Evolutionary conservation across 2,329 filamentous ascomycete genomes (phyloP).

Genomic region (Fusarium sp.): DNA sequence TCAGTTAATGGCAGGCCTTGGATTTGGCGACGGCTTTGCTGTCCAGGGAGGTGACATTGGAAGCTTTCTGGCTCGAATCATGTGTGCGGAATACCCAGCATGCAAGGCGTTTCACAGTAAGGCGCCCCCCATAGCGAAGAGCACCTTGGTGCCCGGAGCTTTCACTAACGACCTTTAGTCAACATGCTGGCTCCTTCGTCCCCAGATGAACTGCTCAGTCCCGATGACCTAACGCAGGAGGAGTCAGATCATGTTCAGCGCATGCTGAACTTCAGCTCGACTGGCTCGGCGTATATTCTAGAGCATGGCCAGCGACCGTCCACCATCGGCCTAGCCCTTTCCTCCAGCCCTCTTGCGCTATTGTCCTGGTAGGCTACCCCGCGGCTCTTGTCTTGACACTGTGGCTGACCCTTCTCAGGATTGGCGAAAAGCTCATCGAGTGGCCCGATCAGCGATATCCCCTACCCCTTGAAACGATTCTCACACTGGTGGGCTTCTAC

Average conservation of each 20-base stretch:
- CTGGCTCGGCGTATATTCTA: too few species aligned
- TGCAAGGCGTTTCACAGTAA: neutral
- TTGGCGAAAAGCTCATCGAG: neutral
- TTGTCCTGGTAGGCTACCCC: neutral
- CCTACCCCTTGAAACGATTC: neutral
- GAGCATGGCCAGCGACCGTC: neutral
- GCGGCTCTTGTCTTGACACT: neutral
- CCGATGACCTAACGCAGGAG: too few species aligned
- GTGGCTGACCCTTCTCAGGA: neutral
- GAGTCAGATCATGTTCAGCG: too few species aligned
- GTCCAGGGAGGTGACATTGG: neutral
- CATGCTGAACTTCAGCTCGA: too few species aligned
- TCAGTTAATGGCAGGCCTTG: neutral
- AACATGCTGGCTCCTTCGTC: neutral
- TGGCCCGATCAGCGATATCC: neutral
- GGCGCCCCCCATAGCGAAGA: neutral
- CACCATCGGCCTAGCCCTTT: neutral
- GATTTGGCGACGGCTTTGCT: neutral
- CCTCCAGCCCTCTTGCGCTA: neutral
- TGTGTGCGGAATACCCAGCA: neutral
- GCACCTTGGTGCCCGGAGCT: too few species aligned
- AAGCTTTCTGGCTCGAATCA: neutral
- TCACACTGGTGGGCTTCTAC: neutral
- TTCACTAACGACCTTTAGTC: too few species aligned
- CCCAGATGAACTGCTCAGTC: neutral